A percentile compares a stretch with the other conserved stretches of the same genome.
These are phyloP conservation scores for Leishmania amazonensis DNA, from an alignment of 208 protist species.

Conservation along the genomic window DNA sequence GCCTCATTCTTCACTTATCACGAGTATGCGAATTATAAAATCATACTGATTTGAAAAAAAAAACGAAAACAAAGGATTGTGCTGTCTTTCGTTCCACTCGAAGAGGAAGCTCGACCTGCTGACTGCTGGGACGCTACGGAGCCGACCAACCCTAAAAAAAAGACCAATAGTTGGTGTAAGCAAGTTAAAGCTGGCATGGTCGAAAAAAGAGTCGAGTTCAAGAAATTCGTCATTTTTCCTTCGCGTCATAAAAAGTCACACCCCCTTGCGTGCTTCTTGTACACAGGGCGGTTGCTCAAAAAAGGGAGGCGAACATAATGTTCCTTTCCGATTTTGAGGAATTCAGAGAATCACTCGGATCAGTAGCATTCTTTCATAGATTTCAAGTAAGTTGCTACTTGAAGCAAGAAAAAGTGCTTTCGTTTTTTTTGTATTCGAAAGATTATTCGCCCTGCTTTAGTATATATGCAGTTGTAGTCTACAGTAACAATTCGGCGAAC, in stretches of 20 bases:
- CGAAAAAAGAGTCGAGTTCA: not conserved
- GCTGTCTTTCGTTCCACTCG: not conserved
- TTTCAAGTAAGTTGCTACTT: not conserved
- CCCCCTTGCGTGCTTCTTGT: not conserved
- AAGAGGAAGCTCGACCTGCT: not conserved
- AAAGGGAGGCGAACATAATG: not conserved
- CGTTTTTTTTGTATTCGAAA: not conserved
- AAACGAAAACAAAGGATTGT: not conserved
- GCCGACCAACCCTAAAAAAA: not conserved
- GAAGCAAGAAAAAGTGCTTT: not conserved
- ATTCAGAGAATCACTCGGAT: no score
- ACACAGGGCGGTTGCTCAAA: not conserved
- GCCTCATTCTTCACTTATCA: constrained; percentile 18
- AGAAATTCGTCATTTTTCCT: constrained; percentile 11
- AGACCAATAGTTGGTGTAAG: not conserved
- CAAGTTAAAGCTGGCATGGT: not conserved
- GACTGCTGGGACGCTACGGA: not conserved
- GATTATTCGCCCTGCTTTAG: no score
- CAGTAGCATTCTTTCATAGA: not conserved
- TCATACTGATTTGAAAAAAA: not conserved
- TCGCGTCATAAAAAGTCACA: not conserved
- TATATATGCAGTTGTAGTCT: not conserved
- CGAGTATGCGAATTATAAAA: not conserved
- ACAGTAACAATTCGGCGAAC: constrained; percentile 3
- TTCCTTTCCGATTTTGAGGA: not conserved